Conservation (phyloP, 2,329 filamentous ascomycete species). For the Fusarium pseudonygamai region DNA sequence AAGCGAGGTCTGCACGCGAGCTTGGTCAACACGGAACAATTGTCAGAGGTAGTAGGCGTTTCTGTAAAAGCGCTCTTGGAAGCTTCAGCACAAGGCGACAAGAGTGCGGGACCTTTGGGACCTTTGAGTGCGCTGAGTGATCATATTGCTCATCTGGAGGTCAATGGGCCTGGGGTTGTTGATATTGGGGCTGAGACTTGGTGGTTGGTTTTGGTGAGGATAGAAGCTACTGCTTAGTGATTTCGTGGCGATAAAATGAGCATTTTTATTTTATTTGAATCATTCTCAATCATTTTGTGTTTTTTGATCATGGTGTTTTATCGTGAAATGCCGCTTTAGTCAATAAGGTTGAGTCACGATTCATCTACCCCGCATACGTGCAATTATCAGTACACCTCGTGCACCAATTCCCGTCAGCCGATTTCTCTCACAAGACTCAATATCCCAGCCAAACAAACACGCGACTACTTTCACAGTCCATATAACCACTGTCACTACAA, state of each 20-base stretch:
- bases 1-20: conserved; percentile 50
- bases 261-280: not conserved
- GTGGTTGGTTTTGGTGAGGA: conserved; percentile 49
- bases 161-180: conserved; percentile 38
- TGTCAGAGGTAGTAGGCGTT: conserved; percentile 42
- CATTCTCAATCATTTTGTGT: rapidly evolving
- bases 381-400: conserved; percentile 14
- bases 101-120: conserved; percentile 11
- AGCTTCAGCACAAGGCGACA: conserved; percentile 42
- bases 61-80: conserved; percentile 54
- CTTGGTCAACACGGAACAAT: conserved; percentile 48
- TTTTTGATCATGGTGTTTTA: not conserved
- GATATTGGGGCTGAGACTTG: conserved; percentile 44
- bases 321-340: not conserved
- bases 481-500: not conserved
- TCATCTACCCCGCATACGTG: conserved; percentile 21
- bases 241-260: not conserved
- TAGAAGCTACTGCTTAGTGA: not conserved
- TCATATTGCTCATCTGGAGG: conserved; percentile 45
- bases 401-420: conserved; percentile 19
- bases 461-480: not conserved
- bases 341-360: conserved; percentile 5
- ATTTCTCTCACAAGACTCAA: conserved; percentile 23
- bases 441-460: not conserved
- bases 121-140: conserved; percentile 42